Evolutionary conservation across 768 basidiomycete species (phyloP).

Genomic region (Lactifluus subvellereus): DNA sequence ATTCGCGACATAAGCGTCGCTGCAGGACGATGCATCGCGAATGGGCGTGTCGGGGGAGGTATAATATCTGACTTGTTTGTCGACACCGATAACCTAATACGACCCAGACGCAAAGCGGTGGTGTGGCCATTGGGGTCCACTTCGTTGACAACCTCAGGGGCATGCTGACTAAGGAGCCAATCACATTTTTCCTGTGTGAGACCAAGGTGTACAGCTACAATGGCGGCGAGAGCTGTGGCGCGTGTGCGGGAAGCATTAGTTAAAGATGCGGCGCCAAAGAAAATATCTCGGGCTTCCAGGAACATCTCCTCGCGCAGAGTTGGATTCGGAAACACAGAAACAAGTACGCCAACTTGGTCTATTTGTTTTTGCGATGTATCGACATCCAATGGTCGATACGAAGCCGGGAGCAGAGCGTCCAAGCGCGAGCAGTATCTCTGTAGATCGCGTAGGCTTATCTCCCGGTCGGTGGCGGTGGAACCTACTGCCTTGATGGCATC

Average conservation of each 20-base stretch:
- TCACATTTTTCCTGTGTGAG: conserved; percentile 62
- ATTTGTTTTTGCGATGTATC: conserved; percentile 25
- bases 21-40: conserved; percentile 86
- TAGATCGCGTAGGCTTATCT: conserved; percentile 72
- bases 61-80: conserved; percentile 34
- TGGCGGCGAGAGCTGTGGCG: conserved; percentile 42
- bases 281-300: conserved; percentile 83
- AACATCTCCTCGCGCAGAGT: conserved; percentile 82
- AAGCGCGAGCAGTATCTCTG: conserved; percentile 80
- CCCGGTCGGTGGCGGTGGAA: conserved; percentile 46
- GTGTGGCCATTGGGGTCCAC: conserved; percentile 59
- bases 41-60: conserved; percentile 48
- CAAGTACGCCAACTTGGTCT: conserved; percentile 32
- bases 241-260: conserved; percentile 49
- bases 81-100: conserved; percentile 51
- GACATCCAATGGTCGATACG: conserved; percentile 40
- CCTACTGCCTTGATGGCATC: conserved; percentile 47
- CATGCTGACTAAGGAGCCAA: conserved; percentile 63
- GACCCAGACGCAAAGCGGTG: conserved; percentile 54
- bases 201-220: conserved; percentile 57
- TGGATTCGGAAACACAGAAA: conserved; percentile 59
- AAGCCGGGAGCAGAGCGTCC: conserved; percentile 50
- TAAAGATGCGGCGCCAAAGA: conserved; percentile 68
- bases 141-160: conserved; percentile 63
- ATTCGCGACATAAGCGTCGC: conserved; percentile 74